Percentiles rank a stretch among this genome's conserved stretches.
Evolutionary conservation across 2,329 filamentous ascomycete genomes (phyloP).

Genomic region (Ophiosphaerella narmari): DNA sequence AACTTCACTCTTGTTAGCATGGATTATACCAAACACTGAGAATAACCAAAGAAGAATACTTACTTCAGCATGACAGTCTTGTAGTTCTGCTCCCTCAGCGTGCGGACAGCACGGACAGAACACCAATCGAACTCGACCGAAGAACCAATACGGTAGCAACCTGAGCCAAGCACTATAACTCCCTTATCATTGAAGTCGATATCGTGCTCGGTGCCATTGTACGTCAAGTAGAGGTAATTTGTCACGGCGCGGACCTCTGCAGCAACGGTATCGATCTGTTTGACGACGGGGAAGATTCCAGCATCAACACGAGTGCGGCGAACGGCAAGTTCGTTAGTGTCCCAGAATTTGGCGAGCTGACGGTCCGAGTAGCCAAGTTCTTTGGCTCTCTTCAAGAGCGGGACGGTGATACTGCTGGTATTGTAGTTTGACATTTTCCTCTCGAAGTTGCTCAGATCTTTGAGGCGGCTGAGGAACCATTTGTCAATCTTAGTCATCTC

Average conservation of each 20-base stretch:
- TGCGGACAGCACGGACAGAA: constrained; percentile 90
- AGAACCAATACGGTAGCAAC: constrained; percentile 95
- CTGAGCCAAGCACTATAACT: constrained; percentile 94
- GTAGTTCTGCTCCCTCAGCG: constrained; percentile 78
- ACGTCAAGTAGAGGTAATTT: constrained; percentile 96
- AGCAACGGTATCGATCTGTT: constrained; percentile 98
- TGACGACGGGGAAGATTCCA: constrained; percentile 85
- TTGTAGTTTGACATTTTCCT: constrained; percentile 74
- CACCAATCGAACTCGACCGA: constrained; percentile 99
- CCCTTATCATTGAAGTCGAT: constrained; percentile 85
- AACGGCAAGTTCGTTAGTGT: constrained; percentile 90
- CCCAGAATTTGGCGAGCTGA: constrained; percentile 92
- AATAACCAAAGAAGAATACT: constrained; percentile 3
- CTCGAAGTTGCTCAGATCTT: constrained; percentile 86
- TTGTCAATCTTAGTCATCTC: constrained; percentile 98
- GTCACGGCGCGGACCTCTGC: constrained; percentile 94
- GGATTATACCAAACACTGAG: constrained; percentile 67
- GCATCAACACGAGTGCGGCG: constrained; percentile 82
- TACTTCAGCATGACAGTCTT: constrained; percentile 95
- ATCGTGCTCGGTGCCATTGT: constrained; percentile 88
- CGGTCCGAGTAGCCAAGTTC: constrained; percentile 92
- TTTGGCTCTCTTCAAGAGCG: constrained; percentile 82
- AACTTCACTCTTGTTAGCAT: too few relatives aligned
- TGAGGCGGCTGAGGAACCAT: constrained; percentile 94
- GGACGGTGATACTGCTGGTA: constrained; percentile 66